Base-by-base conservation (phyloP, 306 rosid genomes). In the Rubus idaeus region DNA sequence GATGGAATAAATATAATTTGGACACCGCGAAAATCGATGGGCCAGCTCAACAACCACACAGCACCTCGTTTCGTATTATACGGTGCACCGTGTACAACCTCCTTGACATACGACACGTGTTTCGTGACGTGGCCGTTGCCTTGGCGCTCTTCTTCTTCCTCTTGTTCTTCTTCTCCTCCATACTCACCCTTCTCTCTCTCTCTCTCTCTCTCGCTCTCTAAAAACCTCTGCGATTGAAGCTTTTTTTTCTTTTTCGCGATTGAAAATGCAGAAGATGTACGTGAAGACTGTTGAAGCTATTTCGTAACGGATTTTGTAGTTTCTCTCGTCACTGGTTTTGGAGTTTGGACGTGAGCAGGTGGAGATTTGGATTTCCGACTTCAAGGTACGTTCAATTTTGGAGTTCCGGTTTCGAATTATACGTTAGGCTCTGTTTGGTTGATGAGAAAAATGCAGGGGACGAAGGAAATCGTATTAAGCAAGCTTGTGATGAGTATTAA, bases 1-100 rank as follows among this genome's bases (percentile, higher is more conserved):
- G 26, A 42, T 49, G 42, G 84, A 87, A 88, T 83, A 85, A 83
- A 82, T 62, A 75, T 85, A 76, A 41, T 51, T 51, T 65, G 68
- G 85, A 75, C 87, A 81, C 83, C 96, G 78, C 85, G 85, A 89
- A 82, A 84, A 53, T 42, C 86, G 77, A 85, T 46, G 85, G 81
- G 87, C 96, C 98, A 94, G 86, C 96, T 89, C 95, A 88, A 83
- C 91, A 80, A 89, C 84, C 80, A 86, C 88, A 79, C 77, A 68
- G 83, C 74, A 75, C 75, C 61, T 30, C 35, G 35, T 30, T 30
- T 30, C 81, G 87, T 94, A 87, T 83, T 64, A 81, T 88, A 90
- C 90, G 78, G 45, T 69, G 80, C 87, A 83, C 64, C 70, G 83
- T 71, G 77, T 89, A 85, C 89, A 74, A 67, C 77, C 44, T 0